Base-by-base conservation (phyloP, 768 basidiomycete genomes). In the Leccinum subtestaceum region DNA sequence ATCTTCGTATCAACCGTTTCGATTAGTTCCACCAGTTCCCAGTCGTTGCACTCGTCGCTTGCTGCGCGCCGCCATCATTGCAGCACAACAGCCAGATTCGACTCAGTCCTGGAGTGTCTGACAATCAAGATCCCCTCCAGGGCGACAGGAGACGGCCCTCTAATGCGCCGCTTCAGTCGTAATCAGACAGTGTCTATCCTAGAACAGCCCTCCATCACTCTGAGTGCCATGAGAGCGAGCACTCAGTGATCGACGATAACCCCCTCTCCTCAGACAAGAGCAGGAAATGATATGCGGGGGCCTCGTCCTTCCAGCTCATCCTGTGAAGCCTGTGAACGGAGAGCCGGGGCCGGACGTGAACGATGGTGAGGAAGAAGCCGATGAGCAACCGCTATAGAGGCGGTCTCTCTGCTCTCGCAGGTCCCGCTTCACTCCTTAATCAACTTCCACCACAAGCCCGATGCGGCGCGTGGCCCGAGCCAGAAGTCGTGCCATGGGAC, bases 331-430 rank as follows among this genome's bases (percentile, higher is more conserved):
- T 19, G 48, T 62, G 10, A 69, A 70, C 50, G 70, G 64, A 34
- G 67, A 63, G 13, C 32, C n/a, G 7, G 62, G 62, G 5, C 61
- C 27, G 23, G 57, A 50, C 15, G 31, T 74, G 52, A 65, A 70
- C 27, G 72, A 75, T 11, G 71, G 72, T 3, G 73, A 71, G 8
- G 74, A 74, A n/a, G 74, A 63, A 8, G 74, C 72, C 13, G 67
- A 67, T 0, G 61, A 68, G 31, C 65, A 67, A 53, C 68, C 32
- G 32, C 32, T 11, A 31, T 4, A 64, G 12, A 63, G 25, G 34
- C 65, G 62, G n/a, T 0, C 58, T 5, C 1, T 53, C 27, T 70
- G 70, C 50, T 15, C 54, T 50, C 66, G 63, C 45, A 56, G 13
- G 34, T 29, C 59, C n/a, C 74, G 73, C 46, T 25, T 62, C 34